A percentile compares a stretch with the other conserved stretches of the same genome.
Evolutionary conservation across 176 grass and related monocot genomes (phyloP).

Genomic region (Oryza meridionalis): DNA sequence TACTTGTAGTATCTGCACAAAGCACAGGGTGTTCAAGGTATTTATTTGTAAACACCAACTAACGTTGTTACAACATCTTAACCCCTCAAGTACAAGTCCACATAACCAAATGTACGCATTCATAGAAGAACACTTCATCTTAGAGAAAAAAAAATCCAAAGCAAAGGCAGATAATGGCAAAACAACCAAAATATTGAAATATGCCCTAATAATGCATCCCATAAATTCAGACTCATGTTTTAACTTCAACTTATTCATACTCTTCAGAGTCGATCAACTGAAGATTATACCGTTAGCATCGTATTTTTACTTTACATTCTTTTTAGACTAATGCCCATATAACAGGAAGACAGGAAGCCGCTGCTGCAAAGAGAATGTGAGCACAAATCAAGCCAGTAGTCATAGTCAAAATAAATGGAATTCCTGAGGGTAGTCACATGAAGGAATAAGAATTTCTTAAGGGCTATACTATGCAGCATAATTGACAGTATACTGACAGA

Average conservation of each 20-base stretch:
- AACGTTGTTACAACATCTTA: background rate
- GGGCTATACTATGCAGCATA: background rate
- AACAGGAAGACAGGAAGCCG: background rate
- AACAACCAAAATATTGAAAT: background rate
- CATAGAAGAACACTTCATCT: background rate
- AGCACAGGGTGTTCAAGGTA: background rate
- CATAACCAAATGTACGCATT: background rate
- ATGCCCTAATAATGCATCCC: background rate
- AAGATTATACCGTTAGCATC: background rate
- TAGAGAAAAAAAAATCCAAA: background rate
- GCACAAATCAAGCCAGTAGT: background rate
- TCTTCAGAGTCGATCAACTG: background rate
- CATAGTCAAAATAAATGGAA: background rate
- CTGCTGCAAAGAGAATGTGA: background rate
- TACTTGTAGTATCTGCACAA: conserved; percentile 4
- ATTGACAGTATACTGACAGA: background rate
- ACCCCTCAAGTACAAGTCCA: background rate
- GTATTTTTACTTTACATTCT: background rate
- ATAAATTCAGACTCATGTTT: background rate
- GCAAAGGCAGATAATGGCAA: background rate
- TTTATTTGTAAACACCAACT: background rate
- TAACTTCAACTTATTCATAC: background rate
- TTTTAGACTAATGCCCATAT: background rate
- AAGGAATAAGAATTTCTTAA: background rate
- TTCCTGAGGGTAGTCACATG: background rate